phyloP scores from a whole-genome alignment of 768 basidiomycete species.

The Rubroboletus satanas region DNA sequence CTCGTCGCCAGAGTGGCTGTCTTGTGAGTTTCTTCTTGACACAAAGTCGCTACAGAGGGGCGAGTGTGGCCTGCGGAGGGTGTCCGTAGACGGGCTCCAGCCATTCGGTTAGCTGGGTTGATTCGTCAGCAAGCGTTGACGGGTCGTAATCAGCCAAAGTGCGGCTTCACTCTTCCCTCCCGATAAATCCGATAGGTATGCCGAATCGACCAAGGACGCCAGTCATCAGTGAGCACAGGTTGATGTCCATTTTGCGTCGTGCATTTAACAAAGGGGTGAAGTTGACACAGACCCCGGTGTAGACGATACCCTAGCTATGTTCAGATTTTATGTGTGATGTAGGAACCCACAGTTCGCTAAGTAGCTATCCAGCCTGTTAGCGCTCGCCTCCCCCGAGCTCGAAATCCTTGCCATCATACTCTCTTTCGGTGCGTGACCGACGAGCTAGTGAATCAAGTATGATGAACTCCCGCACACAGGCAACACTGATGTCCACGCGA shows the following conservation, averaged over 20 bases:
- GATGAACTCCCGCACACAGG: constrained; percentile 38
- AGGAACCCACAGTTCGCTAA: not conserved
- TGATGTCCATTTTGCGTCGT: not conserved
- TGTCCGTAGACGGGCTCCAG: constrained; percentile 44
- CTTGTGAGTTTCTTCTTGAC: constrained; percentile 47
- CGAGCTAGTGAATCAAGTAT: not conserved
- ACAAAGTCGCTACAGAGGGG: constrained; percentile 65
- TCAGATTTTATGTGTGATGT: constrained; percentile 21
- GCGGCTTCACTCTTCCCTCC: not conserved
- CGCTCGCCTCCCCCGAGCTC: constrained; percentile 79
- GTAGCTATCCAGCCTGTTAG: constrained; percentile 55
- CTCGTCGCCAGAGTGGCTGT: constrained; percentile 43
- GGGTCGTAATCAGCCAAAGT: not conserved
- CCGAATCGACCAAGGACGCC: constrained; percentile 37
- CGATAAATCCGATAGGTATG: constrained; percentile 12
- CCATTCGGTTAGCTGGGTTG: constrained; percentile 24
- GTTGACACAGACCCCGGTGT: constrained; percentile 88
- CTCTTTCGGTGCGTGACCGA: constrained; percentile 57
- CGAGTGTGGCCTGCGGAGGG: constrained; percentile 54
- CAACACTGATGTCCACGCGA: constrained; percentile 63
- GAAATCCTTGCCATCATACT: constrained; percentile 73
- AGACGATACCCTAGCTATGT: constrained; percentile 80
- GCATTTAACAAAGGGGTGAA: constrained; percentile 26
- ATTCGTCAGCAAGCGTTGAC: not conserved
- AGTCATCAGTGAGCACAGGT: constrained; percentile 58